Conservation (phyloP, 1,284 basidiomycete species). For the Apiotrichum gamsii region DNA sequence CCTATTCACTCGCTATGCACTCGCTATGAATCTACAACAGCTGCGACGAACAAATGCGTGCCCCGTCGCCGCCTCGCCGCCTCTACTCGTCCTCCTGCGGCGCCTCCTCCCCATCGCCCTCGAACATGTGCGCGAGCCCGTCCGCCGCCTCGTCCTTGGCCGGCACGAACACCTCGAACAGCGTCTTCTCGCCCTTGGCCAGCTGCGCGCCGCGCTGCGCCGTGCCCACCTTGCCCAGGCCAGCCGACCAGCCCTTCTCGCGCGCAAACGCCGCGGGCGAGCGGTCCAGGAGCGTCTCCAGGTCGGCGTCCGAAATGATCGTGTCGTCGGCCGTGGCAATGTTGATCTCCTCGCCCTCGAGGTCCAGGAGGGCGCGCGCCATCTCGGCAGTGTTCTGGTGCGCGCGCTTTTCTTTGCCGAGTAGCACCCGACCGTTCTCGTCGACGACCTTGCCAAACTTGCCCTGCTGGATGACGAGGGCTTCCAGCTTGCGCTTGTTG, state of each 20-base stretch:
- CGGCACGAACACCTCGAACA: constrained; percentile 75
- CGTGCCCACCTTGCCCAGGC: constrained; percentile 34
- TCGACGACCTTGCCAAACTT: constrained; percentile 61
- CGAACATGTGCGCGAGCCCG: constrained; percentile 60
- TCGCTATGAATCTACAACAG: no score
- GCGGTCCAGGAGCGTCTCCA: constrained; percentile 75
- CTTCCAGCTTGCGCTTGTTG: constrained; percentile 83
- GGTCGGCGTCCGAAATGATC: constrained; percentile 72
- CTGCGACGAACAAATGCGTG: no score
- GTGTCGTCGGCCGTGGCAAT: constrained; percentile 71
- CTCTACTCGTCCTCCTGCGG: constrained; percentile 19
- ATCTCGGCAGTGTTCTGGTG: constrained; percentile 61
- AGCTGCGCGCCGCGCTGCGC: constrained; percentile 39
- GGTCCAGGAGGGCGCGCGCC: constrained; percentile 68
- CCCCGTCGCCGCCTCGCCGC: no score
- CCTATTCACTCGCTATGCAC: no score
- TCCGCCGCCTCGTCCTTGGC: constrained; percentile 64
- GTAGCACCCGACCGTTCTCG: constrained; percentile 53
- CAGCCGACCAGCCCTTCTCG: constrained; percentile 64
- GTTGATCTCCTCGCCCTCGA: constrained; percentile 83
- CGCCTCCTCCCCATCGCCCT: constrained; percentile 38
- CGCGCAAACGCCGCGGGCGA: constrained; percentile 71
- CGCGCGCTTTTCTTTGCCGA: constrained; percentile 36
- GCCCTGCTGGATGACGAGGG: constrained; percentile 86
- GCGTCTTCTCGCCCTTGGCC: constrained; percentile 50